Base-by-base conservation (phyloP, 305 asterid species). In the Fraxinus dipetala region DNA sequence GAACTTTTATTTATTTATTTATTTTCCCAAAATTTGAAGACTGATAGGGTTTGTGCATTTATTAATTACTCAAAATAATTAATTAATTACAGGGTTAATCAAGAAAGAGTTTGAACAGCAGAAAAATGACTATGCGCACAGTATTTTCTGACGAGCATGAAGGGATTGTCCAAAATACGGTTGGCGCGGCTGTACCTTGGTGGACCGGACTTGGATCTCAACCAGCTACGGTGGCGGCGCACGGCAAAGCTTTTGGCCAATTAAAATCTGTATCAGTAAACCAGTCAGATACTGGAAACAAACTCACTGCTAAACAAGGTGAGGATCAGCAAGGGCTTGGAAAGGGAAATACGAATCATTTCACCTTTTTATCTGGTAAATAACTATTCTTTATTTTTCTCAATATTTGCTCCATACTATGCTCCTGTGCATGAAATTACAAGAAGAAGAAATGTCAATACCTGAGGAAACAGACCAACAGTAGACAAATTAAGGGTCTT, bases 301-400 rank as follows among this genome's bases (percentile, higher is more conserved):
- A 35, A 82, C 83, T 48, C 43, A 76, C 65, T 69, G 65, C 73
- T 63, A 82, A 80, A 6, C 72, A 69, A 70, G 5, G 67, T 75
- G 84, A 79, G 14, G 75, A 82, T 69, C 86, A 61, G 26, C 82
- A 43, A 63, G 78, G 69, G 28, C 10, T 82, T 59, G 87, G 78
- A 22, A 84, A 82, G 65, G 77, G 80, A 35, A 81, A 38, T 24
- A 31, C 81, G 14, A 80, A 78, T 65, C 87, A 79, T 30, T 88
- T 88, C 86, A 81, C 86, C 76, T 87, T 88, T 74, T 85, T 86
- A 74, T 77, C 89, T 35, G 91, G 91, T 88, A 85, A 79, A 20
- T 30, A 59, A 16, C 26, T 75, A 40, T 3, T 67, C 18, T 26
- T 67, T 14, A 24, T 67, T 67, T 4, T 67, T 67, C 36, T 22